Evolutionary conservation across 1,284 basidiomycete genomes (phyloP).

Genomic region (Cutaneotrichosporon sp.): DNA sequence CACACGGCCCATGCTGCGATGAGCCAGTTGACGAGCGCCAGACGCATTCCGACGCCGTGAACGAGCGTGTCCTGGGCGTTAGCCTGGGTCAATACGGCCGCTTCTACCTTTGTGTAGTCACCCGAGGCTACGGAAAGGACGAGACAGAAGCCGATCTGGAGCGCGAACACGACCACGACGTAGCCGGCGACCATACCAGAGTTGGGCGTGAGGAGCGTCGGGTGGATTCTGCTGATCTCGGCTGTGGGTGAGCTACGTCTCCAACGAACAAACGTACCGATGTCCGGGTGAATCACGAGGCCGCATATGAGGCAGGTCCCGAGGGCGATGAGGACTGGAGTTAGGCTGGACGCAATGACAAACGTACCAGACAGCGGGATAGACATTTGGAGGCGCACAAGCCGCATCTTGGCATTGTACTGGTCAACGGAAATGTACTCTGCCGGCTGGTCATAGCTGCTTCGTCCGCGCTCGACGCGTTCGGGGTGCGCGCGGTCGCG

Average conservation of each 20-base stretch:
- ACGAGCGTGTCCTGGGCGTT: slow-evolving; percentile 56
- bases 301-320: slow-evolving; percentile 42
- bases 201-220: slow-evolving; percentile 67
- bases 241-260: slow-evolving; percentile 41
- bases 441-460: slow-evolving; percentile 37
- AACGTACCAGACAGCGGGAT: slow-evolving; percentile 65
- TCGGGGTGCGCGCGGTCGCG: not conserved
- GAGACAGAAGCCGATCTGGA: slow-evolving; percentile 69
- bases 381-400: slow-evolving; percentile 63
- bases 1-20: slow-evolving; percentile 77
- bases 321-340: slow-evolving; percentile 36
- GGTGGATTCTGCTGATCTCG: slow-evolving; percentile 56
- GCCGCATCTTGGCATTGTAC: slow-evolving; percentile 42
- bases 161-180: slow-evolving; percentile 50
- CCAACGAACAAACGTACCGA: slow-evolving; percentile 25
- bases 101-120: slow-evolving; percentile 72
- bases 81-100: slow-evolving; percentile 4
- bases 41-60: slow-evolving; percentile 68
- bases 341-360: not conserved
- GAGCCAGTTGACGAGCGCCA: slow-evolving; percentile 74
- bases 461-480: not conserved
- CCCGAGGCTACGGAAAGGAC: slow-evolving; percentile 66
- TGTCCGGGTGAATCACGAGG: slow-evolving; percentile 43
- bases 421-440: slow-evolving; percentile 43
- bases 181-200: slow-evolving; percentile 62